Percentiles rank a stretch among this genome's conserved stretches.
phyloP scores from a whole-genome alignment of 2,329 filamentous ascomycete species.

The Cladosporium sp. region DNA sequence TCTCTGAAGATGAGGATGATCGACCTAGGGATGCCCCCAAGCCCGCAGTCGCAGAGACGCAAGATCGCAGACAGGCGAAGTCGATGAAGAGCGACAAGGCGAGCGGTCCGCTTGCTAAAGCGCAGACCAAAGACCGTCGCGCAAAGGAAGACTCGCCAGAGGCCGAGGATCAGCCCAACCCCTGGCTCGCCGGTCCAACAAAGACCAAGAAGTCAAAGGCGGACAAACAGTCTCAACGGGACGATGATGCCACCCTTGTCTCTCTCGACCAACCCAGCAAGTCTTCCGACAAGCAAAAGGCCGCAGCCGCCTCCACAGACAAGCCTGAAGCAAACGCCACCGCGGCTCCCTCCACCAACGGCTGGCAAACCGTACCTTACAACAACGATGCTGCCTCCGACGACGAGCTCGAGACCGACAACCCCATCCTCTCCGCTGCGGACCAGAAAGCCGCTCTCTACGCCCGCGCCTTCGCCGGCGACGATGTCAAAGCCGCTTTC shows the following conservation, averaged over 20 bases:
- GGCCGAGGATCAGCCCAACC: conserved; percentile 7
- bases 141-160: conserved; percentile 10
- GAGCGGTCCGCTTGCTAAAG: conserved; percentile 20
- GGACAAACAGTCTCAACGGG: conserved; percentile 11
- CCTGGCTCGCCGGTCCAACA: conserved; percentile 20
- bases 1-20: conserved; percentile 40
- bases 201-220: conserved; percentile 19
- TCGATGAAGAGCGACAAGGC: conserved; percentile 24
- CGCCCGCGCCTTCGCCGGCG: conserved; percentile 74
- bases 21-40: not conserved
- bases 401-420: conserved; percentile 15
- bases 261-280: conserved; percentile 8
- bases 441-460: conserved; percentile 62
- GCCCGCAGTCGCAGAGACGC: not conserved
- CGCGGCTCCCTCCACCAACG: conserved; percentile 26
- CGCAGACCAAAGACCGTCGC: conserved; percentile 11
- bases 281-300: conserved; percentile 14
- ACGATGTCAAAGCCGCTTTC: conserved; percentile 78
- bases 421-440: conserved; percentile 21
- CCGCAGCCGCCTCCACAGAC: not conserved
- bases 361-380: conserved; percentile 40
- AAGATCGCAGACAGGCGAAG: conserved; percentile 14
- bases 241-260: conserved; percentile 15
- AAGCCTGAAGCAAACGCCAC: conserved; percentile 23
- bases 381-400: conserved; percentile 29